These are phyloP conservation scores for Colletotrichum costaricense DNA, from an alignment of 2,329 filamentous ascomycete genomes.

Conservation along the genomic window DNA sequence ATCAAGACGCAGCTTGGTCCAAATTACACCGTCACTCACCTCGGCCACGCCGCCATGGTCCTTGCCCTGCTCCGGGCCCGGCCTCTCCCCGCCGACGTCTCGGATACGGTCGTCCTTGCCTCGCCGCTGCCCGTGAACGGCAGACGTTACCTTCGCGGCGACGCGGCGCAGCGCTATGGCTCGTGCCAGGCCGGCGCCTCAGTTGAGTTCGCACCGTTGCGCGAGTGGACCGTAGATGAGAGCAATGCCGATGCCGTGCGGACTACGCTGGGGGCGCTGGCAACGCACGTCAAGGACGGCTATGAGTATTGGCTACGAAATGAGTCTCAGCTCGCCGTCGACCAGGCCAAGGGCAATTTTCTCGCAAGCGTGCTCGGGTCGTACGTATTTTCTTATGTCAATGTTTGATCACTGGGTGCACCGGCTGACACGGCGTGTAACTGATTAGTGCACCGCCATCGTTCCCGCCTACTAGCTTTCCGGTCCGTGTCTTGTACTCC, in stretches of 20 bases:
- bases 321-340: not conserved
- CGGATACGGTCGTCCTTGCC: not conserved
- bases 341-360: not conserved
- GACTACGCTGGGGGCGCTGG: not conserved
- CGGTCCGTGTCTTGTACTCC: not conserved
- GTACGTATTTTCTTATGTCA: not conserved
- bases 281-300: not conserved
- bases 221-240: not conserved
- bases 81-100: not conserved
- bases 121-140: not conserved
- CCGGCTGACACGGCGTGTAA: not conserved
- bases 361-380: not conserved
- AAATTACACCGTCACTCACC: conserved; percentile 6
- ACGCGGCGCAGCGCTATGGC: not conserved
- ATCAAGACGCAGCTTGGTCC: not conserved
- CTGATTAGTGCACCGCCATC: not conserved
- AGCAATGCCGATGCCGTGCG: not conserved
- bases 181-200: not conserved
- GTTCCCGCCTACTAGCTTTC: not conserved
- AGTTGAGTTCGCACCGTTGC: not conserved
- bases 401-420: too few species aligned
- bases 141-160: not conserved
- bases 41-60: conserved; percentile 2
- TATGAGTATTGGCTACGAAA: not conserved
- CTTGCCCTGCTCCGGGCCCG: not conserved